These are phyloP conservation scores for Nannochloris sp. DNA, from an alignment of 139 green algal genomes.

Conservation along the genomic window DNA sequence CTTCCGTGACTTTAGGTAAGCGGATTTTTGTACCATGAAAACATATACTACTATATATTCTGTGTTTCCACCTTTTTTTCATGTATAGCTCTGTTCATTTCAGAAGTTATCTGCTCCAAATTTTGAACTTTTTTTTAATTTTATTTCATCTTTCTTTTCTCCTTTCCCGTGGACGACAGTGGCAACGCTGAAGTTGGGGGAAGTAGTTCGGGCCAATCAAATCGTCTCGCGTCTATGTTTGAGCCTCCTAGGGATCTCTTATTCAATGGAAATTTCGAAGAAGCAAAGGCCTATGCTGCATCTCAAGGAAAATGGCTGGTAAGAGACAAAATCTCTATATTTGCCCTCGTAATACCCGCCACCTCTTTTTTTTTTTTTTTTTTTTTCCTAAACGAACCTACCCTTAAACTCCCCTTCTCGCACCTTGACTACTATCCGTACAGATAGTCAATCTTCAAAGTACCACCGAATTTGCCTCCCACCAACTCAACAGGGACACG, in stretches of 20 bases:
- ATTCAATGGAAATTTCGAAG: slow-evolving; percentile 52
- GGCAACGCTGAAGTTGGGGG: not conserved
- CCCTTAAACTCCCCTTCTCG: not conserved
- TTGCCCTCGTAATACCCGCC: too few relatives aligned
- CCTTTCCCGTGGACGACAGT: too few relatives aligned
- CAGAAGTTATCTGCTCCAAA: too few relatives aligned
- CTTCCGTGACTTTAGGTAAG: slow-evolving; percentile 50
- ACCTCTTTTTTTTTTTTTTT: too few relatives aligned
- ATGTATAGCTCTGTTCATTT: too few relatives aligned
- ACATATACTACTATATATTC: too few relatives aligned
- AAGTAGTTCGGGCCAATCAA: not conserved
- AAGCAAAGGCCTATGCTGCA: slow-evolving; percentile 30
- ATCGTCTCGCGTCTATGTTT: slow-evolving; percentile 54
- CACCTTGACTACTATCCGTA: not conserved
- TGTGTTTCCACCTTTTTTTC: too few relatives aligned
- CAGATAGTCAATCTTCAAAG: slow-evolving; percentile 82
- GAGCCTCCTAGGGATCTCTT: slow-evolving; percentile 50
- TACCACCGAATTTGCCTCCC: slow-evolving; percentile 64
- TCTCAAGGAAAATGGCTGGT: slow-evolving; percentile 34
- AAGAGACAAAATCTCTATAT: too few relatives aligned
- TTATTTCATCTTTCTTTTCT: not conserved
- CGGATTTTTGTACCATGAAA: not conserved
- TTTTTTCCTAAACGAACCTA: too few relatives aligned
- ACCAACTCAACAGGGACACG: slow-evolving; percentile 79
- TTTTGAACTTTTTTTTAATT: not conserved